phyloP scores from a whole-genome alignment of 352 stramenopile genomes.

The Globisporangium carolinianum region DNA sequence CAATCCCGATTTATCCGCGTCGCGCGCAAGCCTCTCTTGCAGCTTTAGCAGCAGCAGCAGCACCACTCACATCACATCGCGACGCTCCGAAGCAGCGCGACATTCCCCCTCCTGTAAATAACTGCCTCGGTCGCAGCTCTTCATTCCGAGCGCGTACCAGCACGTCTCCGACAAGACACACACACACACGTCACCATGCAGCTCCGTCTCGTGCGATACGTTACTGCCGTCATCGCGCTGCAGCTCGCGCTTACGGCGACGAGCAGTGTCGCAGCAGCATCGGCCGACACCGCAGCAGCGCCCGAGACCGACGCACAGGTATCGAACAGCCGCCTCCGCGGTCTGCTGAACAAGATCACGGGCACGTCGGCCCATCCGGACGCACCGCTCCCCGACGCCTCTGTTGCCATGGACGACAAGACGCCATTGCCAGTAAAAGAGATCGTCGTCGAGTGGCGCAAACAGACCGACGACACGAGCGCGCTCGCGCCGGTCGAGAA shows the following conservation, averaged over 20 bases:
- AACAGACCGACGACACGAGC: slow-evolving; percentile 18
- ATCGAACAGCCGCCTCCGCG: slow-evolving; percentile 27
- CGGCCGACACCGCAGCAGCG: neutral
- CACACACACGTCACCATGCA: slow-evolving; percentile 6
- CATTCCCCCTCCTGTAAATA: too few species aligned
- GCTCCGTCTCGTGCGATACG: slow-evolving; percentile 13
- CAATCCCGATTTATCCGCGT: slow-evolving; percentile 16
- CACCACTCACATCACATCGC: neutral
- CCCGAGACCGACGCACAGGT: slow-evolving; percentile 12
- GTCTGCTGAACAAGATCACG: slow-evolving; percentile 30
- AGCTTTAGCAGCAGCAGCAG: neutral
- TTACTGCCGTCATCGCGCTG: slow-evolving; percentile 16
- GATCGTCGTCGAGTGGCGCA: slow-evolving; percentile 29
- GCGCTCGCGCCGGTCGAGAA: slow-evolving; percentile 35
- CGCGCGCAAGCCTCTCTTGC: neutral
- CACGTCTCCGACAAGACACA: neutral
- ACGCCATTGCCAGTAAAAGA: slow-evolving; percentile 25
- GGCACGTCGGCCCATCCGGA: neutral
- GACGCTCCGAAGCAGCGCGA: neutral
- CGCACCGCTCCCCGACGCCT: neutral
- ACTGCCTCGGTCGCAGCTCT: too few species aligned
- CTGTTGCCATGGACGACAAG: slow-evolving; percentile 1
- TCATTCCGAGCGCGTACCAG: too few species aligned
- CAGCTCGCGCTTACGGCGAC: slow-evolving; percentile 7
- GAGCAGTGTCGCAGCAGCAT: slow-evolving; percentile 4